phyloP scores from a whole-genome alignment of 1,284 basidiomycete species.

The Ceratobasidium sp. region DNA sequence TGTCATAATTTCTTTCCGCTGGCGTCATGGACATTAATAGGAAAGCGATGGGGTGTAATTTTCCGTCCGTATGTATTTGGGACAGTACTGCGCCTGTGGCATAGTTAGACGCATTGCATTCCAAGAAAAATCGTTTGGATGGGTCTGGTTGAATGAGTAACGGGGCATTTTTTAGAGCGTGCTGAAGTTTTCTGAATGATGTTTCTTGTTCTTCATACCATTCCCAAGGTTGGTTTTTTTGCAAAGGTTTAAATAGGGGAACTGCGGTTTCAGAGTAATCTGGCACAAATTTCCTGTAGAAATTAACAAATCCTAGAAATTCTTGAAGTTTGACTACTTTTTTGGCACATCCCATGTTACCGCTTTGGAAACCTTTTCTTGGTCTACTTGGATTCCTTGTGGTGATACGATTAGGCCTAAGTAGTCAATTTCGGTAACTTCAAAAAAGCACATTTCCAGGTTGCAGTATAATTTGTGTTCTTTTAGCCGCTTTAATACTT shows the following conservation, averaged over 20 bases:
- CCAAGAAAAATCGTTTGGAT: conserved; percentile 19
- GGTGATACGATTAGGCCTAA: conserved; percentile 44
- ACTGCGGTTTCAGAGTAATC: conserved; percentile 48
- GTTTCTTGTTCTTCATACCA: conserved; percentile 43
- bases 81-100: conserved; percentile 45
- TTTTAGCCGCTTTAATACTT: too few species aligned
- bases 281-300: conserved; percentile 48
- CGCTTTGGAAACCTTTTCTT: conserved; percentile 48
- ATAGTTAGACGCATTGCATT: conserved; percentile 28
- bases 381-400: too few species aligned
- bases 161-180: not conserved
- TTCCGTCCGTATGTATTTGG: not conserved
- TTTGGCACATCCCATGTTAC: conserved; percentile 56
- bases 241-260: conserved; percentile 49
- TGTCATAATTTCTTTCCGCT: conserved; percentile 18
- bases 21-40: too few species aligned
- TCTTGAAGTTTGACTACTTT: conserved; percentile 47
- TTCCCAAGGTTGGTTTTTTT: conserved; percentile 44
- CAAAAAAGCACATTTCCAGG: conserved; percentile 15
- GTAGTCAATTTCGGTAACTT: conserved; percentile 43
- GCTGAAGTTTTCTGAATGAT: conserved; percentile 50
- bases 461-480: not conserved
- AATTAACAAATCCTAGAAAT: too few species aligned
- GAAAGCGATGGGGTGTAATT: too few species aligned
- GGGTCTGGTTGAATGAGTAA: conserved; percentile 32